Percentiles rank a stretch among this genome's conserved stretches.
Conservation (phyloP, 164 flowering plant genomes). For the Chloranthus sessilifolius region DNA sequence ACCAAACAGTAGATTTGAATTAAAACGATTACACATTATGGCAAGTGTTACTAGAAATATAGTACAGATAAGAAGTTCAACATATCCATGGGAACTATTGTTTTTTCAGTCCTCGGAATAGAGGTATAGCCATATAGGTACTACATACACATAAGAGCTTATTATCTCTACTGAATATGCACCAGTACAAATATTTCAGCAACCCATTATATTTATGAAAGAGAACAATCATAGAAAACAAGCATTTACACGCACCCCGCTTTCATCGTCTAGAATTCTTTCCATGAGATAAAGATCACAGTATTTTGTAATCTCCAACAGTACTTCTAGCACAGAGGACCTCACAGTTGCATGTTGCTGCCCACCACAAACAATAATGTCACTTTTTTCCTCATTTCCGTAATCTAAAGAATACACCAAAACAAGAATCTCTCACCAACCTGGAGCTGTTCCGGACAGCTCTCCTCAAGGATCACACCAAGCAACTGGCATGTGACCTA, state of each 20-base stretch:
- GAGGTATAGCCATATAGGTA: no score
- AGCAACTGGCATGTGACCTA: constrained; percentile 71
- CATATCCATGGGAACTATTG: no score
- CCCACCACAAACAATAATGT: constrained; percentile 9
- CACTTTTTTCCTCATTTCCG: constrained; percentile 4
- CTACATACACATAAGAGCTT: no score
- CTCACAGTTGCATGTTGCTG: constrained; percentile 85
- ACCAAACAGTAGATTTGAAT: no score
- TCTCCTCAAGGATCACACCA: constrained; percentile 90
- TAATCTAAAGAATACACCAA: neutral
- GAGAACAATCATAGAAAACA: neutral
- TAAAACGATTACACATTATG: no score
- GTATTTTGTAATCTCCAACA: constrained; percentile 84
- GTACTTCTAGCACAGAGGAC: constrained; percentile 78
- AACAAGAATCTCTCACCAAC: constrained; percentile 23
- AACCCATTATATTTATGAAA: neutral
- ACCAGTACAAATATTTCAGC: constrained; percentile 1
- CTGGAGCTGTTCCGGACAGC: constrained; percentile 86
- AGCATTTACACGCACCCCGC: constrained; percentile 51
- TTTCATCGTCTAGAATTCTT: constrained; percentile 89
- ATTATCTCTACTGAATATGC: no score
- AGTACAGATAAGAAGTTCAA: no score
- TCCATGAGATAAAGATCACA: constrained; percentile 98
- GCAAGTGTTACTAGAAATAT: no score
- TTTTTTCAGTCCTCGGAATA: no score